A percentile compares a stretch with the other conserved stretches of the same genome.
These are phyloP conservation scores for Gymnopilus junonius DNA, from an alignment of 768 basidiomycete genomes.

Conservation along the genomic window DNA sequence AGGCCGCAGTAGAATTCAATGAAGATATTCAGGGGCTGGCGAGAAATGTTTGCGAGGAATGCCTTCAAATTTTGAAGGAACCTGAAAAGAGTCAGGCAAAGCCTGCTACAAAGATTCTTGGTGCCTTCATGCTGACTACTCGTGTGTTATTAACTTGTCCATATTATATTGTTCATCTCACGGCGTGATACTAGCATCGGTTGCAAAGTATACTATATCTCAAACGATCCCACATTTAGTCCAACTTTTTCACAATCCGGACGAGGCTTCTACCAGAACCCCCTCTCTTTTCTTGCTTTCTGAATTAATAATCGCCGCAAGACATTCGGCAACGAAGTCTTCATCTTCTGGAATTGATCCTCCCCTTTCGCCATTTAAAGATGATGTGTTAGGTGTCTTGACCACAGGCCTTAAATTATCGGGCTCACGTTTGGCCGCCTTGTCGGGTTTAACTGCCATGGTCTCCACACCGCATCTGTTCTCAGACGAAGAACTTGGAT, in stretches of 20 bases:
- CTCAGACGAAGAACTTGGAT: constrained; percentile 74
- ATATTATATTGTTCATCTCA: neutral
- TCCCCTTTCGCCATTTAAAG: constrained; percentile 67
- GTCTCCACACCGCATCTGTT: constrained; percentile 68
- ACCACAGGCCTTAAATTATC: constrained; percentile 59
- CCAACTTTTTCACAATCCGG: constrained; percentile 72
- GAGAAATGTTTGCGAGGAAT: constrained; percentile 79
- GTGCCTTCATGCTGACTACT: constrained; percentile 76
- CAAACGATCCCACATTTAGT: constrained; percentile 79
- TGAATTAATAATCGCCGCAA: constrained; percentile 61
- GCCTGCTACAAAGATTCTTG: constrained; percentile 84
- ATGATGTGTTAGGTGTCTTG: constrained; percentile 71
- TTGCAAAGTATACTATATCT: constrained; percentile 68
- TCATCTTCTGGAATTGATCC: constrained; percentile 26
- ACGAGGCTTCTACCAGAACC: constrained; percentile 67
- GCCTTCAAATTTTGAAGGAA: constrained; percentile 77
- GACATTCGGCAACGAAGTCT: constrained; percentile 37
- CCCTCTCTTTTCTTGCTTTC: constrained; percentile 70
- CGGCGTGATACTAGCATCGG: constrained; percentile 51
- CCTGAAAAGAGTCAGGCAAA: constrained; percentile 94
- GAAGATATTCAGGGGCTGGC: constrained; percentile 61
- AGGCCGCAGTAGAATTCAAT: constrained; percentile 40
- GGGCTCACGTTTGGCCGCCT: constrained; percentile 57
- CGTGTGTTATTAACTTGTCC: constrained; percentile 51
- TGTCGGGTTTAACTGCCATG: constrained; percentile 69